Evolutionary conservation across 805 yeast genomes (phyloP), one percentile per base, ranked within the genome.

Genomic region (Ogataea paraovalis): DNA sequence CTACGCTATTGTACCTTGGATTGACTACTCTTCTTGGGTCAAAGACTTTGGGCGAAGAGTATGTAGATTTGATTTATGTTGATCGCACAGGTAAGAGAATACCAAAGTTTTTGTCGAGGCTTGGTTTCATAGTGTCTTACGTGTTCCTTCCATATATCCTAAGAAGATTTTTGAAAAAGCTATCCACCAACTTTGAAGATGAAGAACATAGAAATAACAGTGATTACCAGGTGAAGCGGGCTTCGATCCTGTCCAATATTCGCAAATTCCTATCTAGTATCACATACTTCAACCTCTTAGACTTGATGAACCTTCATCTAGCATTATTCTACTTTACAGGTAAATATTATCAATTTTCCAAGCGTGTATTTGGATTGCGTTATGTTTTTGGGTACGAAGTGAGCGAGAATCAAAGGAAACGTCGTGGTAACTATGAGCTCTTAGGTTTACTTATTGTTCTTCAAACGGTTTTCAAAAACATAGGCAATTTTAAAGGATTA

Each of bases 11-110:
- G 0, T 92, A 92, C 60, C 70, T 88, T n/a, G 64, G 75, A 2
- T 67, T 87, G 20, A 92, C 97, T 0, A 91, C 97, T 0, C 67
- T 85, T 13, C 49, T 79, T 4, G 92, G 92, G 0, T 78, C 87
- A 1, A 74, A 92, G 45, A 92, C 98, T 0, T 68, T 94, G 23
- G 99, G 99, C 1, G 98, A 92, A 62, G 97, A 92, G 66, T 92
- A 92, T 65, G 90, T 90, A 13, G 96, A 92, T 64, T 67, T 88
- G 46, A 66, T 80, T 7, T 85, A 86, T 59, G 88, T 85, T 6
- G 70, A 69, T 36, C 68, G 78, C 43, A 63, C 65, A 32, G 87
- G 89, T 0, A 72, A 57, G 18, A 59, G 68, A 38, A 62, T 85
- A 5, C 85, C 87, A 0, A 55, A 53, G 37, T 12, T 55, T 4